phyloP scores from a whole-genome alignment of 345 rosid genomes.

The Eucalyptus regnans region DNA sequence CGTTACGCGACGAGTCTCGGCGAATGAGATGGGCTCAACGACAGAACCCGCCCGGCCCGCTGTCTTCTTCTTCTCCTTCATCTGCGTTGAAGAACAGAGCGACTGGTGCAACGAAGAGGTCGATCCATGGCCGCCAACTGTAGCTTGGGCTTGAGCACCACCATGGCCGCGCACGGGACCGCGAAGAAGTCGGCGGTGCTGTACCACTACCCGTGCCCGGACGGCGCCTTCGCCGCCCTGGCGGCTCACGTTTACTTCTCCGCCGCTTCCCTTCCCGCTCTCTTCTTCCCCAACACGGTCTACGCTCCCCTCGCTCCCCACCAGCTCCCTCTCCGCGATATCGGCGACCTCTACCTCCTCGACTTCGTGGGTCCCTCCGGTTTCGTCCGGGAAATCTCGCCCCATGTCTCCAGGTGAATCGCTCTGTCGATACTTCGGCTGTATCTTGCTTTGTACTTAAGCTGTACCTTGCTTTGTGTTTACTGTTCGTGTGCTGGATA shows the following conservation, averaged over 20 bases:
- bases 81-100: neutral
- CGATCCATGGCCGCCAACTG: neutral
- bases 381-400: constrained; percentile 35
- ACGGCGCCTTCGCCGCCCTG: constrained; percentile 66
- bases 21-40: neutral
- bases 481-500: neutral
- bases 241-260: constrained; percentile 71
- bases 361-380: constrained; percentile 62
- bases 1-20: neutral
- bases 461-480: neutral
- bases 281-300: constrained; percentile 66
- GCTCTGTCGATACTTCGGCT: neutral
- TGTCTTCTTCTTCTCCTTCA: neutral
- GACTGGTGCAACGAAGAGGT: too few relatives aligned
- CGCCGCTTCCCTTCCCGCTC: constrained; percentile 25
- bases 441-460: neutral
- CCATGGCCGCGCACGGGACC: neutral
- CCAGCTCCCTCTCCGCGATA: constrained; percentile 48
- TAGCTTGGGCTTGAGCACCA: neutral
- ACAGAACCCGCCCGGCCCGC: neutral
- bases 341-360: constrained; percentile 55
- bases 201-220: constrained; percentile 76
- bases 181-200: constrained; percentile 43
- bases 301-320: constrained; percentile 38
- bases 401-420: constrained; percentile 28